These are phyloP conservation scores for Podaxis sp. DNA, from an alignment of 768 basidiomycete genomes.

Conservation along the genomic window DNA sequence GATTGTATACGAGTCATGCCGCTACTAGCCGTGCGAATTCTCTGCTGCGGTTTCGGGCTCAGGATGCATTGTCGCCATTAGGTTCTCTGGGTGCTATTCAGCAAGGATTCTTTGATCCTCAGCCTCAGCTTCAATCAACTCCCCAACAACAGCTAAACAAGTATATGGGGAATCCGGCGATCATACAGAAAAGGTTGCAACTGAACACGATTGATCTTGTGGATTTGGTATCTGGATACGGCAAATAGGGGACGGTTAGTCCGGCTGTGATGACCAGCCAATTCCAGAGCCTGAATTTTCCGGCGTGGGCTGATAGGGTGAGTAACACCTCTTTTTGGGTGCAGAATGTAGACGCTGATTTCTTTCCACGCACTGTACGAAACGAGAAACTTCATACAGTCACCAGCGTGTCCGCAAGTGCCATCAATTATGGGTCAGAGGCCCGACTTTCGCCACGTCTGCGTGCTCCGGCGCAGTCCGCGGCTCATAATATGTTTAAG, in stretches of 20 bases:
- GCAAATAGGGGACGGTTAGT: neutral
- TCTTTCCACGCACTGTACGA: neutral
- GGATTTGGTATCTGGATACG: neutral
- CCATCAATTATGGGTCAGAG: neutral
- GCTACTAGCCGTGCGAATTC: neutral
- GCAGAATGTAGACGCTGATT: neutral
- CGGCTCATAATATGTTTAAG: neutral
- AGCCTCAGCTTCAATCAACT: neutral
- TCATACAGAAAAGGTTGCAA: constrained; percentile 3
- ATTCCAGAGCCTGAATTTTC: neutral
- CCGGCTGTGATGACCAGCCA: neutral
- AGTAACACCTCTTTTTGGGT: neutral
- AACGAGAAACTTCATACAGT: neutral
- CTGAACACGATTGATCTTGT: neutral
- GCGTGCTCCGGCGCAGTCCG: neutral
- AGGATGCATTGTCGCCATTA: neutral
- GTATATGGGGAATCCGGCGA: neutral
- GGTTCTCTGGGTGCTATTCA: neutral
- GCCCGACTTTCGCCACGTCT: neutral
- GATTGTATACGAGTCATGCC: neutral
- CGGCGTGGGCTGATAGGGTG: neutral
- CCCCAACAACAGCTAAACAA: neutral
- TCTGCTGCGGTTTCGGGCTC: neutral
- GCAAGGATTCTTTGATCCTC: neutral
- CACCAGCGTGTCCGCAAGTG: neutral